Conservation (phyloP, 768 basidiomycete genomes). For the Sarcodon sp. region DNA sequence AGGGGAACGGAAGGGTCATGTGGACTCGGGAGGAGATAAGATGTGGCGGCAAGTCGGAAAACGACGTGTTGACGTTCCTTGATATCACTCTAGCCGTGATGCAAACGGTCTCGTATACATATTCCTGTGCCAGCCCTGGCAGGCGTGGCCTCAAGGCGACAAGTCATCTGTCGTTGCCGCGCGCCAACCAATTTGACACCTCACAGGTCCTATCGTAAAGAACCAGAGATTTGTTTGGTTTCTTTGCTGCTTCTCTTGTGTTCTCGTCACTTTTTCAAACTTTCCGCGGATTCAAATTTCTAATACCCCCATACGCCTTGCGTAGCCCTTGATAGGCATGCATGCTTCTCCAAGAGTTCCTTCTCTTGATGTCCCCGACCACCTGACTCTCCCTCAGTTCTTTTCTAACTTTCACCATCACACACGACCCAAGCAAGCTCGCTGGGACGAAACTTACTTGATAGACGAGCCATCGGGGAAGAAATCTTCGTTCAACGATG, state of each 20-base stretch:
- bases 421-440: slow-evolving; percentile 11
- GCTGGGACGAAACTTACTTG: slow-evolving; percentile 22
- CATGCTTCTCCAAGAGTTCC: slow-evolving; percentile 3
- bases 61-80: too few relatives aligned
- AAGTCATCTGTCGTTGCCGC: not conserved
- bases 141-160: not conserved
- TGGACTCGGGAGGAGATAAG: too few relatives aligned
- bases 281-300: not conserved
- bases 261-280: not conserved
- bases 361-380: slow-evolving; percentile 9
- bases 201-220: not conserved
- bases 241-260: not conserved
- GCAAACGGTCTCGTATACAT: too few relatives aligned
- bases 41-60: too few relatives aligned
- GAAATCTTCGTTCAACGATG: slow-evolving; percentile 25
- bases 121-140: too few relatives aligned
- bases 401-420: slow-evolving; percentile 10
- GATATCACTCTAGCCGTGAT: too few relatives aligned
- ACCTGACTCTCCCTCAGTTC: slow-evolving; percentile 13
- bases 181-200: not conserved
- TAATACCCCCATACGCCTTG: not conserved
- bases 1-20: too few relatives aligned
- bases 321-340: slow-evolving; percentile 5
- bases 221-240: not conserved
- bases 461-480: slow-evolving; percentile 38